Base-by-base conservation (phyloP, 1,284 basidiomycete genomes). In the Lignosus rhinocerotis region DNA sequence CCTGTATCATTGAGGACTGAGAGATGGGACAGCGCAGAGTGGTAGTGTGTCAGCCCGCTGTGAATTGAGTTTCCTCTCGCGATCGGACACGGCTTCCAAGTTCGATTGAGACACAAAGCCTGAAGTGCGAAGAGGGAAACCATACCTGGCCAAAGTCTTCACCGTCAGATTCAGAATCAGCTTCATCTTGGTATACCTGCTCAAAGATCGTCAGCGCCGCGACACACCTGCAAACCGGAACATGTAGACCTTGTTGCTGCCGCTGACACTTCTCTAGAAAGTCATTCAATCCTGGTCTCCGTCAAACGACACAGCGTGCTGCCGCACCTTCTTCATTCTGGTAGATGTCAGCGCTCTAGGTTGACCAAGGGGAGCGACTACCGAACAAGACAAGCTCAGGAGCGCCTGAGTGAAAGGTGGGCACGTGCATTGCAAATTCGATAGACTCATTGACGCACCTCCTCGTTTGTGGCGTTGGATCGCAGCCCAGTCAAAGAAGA, bases 141-240 rank as follows among this genome's bases (percentile, higher is more conserved):
- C 57, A n/a, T 39, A 63, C 58, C 53, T 55, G 51, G 11, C 58
- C 56, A 41, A 58, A 58, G 56, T 60, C 61, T 48, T 56, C 55
- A 17, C 12, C 1, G 2, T 63, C 61, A 16, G 54, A 34, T 25
- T 57, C 55, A 34, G 54, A 51, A 17, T 56, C 58, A 10, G 34
- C 33, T 16, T 45, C 46, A n/a, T 49, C 45, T 17, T 53, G 30
- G 17, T 32, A 41, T 43, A 34, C 17, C 61, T 63, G 48, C 19
- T 46, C 34, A 17, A 8, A 36, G 14, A 17, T 46, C 16, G 36
- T 62, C 32, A 58, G 52, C 32, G 47, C 44, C 33, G n/a, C 17
- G 12, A 42, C 41, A 36, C 32, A 21, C 25, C 12, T 11, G 14
- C 9, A 32, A 25, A 38, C 47, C 21, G 33, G 38, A 54, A n/a